phyloP scores from a whole-genome alignment of 352 stramenopile species.

The Pythium aquatile region DNA sequence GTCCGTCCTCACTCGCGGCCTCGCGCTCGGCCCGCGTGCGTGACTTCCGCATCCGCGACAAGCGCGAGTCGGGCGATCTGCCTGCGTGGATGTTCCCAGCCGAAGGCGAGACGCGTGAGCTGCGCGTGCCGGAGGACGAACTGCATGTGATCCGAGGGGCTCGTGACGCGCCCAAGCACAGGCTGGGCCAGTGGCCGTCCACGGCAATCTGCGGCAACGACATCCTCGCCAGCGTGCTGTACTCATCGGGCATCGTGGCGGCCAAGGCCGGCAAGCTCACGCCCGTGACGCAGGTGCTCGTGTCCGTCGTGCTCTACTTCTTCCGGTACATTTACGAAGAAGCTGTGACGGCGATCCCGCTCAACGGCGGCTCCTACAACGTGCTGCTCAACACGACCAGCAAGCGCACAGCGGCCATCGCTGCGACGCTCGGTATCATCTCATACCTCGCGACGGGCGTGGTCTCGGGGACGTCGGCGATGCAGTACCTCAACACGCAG shows the following conservation, averaged over 20 bases:
- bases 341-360: conserved; percentile 75
- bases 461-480: conserved; percentile 37
- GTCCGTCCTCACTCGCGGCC: neutral
- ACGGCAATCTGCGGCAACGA: conserved; percentile 89
- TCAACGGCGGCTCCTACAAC: conserved; percentile 88
- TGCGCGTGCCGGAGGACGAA: conserved; percentile 26
- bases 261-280: conserved; percentile 64
- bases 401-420: conserved; percentile 74
- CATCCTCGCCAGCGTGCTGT: conserved; percentile 76
- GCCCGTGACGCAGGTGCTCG: conserved; percentile 65
- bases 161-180: conserved; percentile 28
- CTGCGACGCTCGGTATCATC: conserved; percentile 78
- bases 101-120: conserved; percentile 21
- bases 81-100: conserved; percentile 36
- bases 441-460: conserved; percentile 83
- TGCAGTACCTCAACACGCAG: conserved; percentile 41
- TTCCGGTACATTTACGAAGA: conserved; percentile 82
- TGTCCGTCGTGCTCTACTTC: conserved; percentile 49
- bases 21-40: conserved; percentile 26
- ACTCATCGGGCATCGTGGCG: conserved; percentile 44
- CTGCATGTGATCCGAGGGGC: conserved; percentile 29
- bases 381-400: conserved; percentile 84
- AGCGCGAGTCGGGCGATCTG: conserved; percentile 23
- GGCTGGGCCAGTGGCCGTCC: conserved; percentile 63
- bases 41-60: conserved; percentile 29